Evolutionary conservation across 371 early-diverging fungal species (phyloP), one percentile per base, ranked within the genome.

Genomic region (Mortierella sp.): DNA sequence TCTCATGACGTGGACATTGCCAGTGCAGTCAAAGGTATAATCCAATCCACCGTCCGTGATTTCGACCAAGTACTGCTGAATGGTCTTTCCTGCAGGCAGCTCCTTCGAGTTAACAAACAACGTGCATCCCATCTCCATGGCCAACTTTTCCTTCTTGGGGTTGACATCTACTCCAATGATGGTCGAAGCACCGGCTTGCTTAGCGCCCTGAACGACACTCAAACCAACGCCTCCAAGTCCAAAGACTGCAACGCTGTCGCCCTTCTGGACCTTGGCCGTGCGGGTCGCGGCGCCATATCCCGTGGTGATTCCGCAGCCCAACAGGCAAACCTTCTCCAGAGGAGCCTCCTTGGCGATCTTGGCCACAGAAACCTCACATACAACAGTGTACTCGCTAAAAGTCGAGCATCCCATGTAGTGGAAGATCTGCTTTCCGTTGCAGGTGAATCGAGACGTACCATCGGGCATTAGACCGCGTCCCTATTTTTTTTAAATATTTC

Each of bases 331-430:
- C 70, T 92, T 93, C 68, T 96, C 94, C 34, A 95, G 78, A 30
- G 93, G 89, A 32, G 97, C 96, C 24, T 72, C 78, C 28, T 90
- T 83, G 57, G 89, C 85, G 3, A 98, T 89, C 80, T 96, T 97
- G 58, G 96, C 97, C 49, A 95, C 84, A 2, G 97, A 94, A 58
- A 97, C 94, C 78, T 96, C 97, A 52, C 89, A 84, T 30, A 90
- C 93, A 14, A 97, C 97, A 82, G 97, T 95, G 87, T 98, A 98
- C 82, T 98, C 95, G 64, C 91, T 89, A 75, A 98, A 98, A 7
- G 98, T 96, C 15, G 96, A 95, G 56, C 93, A 93, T 17, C 98
- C 98, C 98, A 98, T 97, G 81, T 93, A 97, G 76, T 98, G 98
- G 81, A 89, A 94, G 60, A 97, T 89, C 14, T 84, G 80, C 70